Evolutionary conservation across 257 asterid genomes (phyloP), one percentile per base, ranked within the genome.

Genomic region (Leptodermis oblonga): DNA sequence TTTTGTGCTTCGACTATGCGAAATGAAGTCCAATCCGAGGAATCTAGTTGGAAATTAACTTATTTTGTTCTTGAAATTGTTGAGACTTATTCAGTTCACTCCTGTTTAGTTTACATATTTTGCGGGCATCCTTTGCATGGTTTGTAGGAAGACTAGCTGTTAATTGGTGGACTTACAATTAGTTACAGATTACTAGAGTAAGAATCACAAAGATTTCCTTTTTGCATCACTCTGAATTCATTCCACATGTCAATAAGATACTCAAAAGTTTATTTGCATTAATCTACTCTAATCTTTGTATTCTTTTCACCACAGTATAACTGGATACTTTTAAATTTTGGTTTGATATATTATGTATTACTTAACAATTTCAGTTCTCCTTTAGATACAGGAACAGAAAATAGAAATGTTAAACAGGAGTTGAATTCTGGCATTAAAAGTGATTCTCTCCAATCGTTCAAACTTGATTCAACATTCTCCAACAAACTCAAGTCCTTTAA

Each of bases 401-500:
- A 78, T 25, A 62, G 80, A 48, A 82, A 71, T 42, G 63, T 25
- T 58, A 79, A 79, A 26, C 56, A 72, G 46, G 69, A 61, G 15
- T 73, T 60, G 59, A 43, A 54, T 69, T 74, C 75, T 33, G 75
- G 68, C 4, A 36, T 48, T 55, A 23, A 18, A 43, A 54, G 18
- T 45, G 68, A 67, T 28, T 68, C 65, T 42, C 23, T 74, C 14
- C 56, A 54, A 18, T 73, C 73, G 45, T 41, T 74, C 33, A 78
- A 77, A 54, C 58, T 61, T 54, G 86, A 81, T 52, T 70, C 66
- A 15, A 74, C 79, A 34, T 54, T 71, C 62, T 73, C 85, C 61
- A 73, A 74, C 77, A 83, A 76, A 72, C 92, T 85, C 62, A 89
- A 82, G 72, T 77, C 90, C 39, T 89, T 85, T 68, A 73, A 79